A percentile compares a stretch with the other conserved stretches of the same genome.
phyloP scores from a whole-genome alignment of 331 rosid genomes.

The Telfairia occidentalis region DNA sequence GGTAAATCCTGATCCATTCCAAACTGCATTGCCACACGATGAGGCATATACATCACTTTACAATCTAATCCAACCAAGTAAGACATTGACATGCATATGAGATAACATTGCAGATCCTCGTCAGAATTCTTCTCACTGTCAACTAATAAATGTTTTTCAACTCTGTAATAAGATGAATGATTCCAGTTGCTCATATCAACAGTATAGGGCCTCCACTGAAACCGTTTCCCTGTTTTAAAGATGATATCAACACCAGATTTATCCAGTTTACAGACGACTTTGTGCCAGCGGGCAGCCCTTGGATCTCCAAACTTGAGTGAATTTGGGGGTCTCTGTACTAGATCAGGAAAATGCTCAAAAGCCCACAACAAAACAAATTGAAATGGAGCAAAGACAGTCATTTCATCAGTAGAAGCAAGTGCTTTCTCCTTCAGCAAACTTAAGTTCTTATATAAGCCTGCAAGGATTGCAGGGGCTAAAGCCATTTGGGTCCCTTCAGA shows the following conservation, averaged over 20 bases:
- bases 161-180: neutral
- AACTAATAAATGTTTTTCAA: neutral
- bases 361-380: conserved; percentile 24
- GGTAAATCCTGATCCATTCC: conserved; percentile 61
- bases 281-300: conserved; percentile 22
- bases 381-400: conserved; percentile 17
- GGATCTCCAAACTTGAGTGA: conserved; percentile 3
- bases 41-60: conserved; percentile 35
- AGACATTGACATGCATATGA: conserved; percentile 25
- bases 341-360: conserved; percentile 20
- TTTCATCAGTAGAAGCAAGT: neutral
- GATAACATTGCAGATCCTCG: conserved; percentile 1
- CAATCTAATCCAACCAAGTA: conserved; percentile 34
- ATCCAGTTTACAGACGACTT: neutral
- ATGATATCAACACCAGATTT: neutral
- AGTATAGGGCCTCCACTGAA: conserved; percentile 22
- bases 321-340: conserved; percentile 12
- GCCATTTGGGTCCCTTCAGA: conserved; percentile 20
- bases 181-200: neutral
- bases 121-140: neutral
- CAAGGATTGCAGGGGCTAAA: conserved; percentile 22
- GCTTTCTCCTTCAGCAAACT: conserved; percentile 7
- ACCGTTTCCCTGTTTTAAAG: neutral
- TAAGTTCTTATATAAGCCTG: conserved; percentile 21
- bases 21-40: conserved; percentile 51